Percentiles rank a stretch among this genome's conserved stretches.
Evolutionary conservation across 768 basidiomycete genomes (phyloP).

Genomic region (Leccinellum albellum): DNA sequence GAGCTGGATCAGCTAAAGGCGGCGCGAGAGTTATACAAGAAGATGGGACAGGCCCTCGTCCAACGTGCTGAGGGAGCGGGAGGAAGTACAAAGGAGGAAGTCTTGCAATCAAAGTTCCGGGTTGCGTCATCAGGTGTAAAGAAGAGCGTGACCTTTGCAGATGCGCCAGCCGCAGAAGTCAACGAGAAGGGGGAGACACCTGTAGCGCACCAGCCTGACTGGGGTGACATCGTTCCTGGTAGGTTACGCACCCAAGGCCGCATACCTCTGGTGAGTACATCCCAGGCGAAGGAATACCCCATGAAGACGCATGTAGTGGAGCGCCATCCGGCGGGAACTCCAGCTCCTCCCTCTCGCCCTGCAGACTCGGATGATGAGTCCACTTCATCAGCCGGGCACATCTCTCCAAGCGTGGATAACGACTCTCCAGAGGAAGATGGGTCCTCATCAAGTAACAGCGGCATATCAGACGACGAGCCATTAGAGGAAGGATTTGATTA

Average conservation of each 20-base stretch:
- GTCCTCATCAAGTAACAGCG: conserved; percentile 23
- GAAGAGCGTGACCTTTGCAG: conserved; percentile 68
- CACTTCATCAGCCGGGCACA: conserved; percentile 29
- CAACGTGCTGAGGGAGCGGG: conserved; percentile 37
- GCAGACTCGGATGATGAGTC: conserved; percentile 74
- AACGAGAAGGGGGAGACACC: conserved; percentile 12
- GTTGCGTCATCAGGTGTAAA: conserved; percentile 35
- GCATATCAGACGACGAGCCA: conserved; percentile 36
- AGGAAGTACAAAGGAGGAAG: conserved; percentile 29
- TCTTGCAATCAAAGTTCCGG: conserved; percentile 25
- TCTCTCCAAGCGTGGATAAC: conserved; percentile 34
- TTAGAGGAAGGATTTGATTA: conserved; percentile 53
- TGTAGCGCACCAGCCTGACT: conserved; percentile 30
- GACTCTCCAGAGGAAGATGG: conserved; percentile 18
- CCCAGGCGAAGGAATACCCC: conserved; percentile 37
- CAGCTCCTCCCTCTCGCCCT: conserved; percentile 9
- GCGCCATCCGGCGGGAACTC: conserved; percentile 40
- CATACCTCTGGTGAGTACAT: conserved; percentile 31
- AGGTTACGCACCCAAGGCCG: conserved; percentile 41
- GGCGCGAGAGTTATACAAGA: conserved; percentile 59
- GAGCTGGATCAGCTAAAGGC: conserved; percentile 39
- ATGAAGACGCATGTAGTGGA: conserved; percentile 74
- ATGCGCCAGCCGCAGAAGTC: conserved; percentile 28
- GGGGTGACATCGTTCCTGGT: conserved; percentile 55
- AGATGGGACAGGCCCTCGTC: conserved; percentile 71